Base-by-base conservation (phyloP, 2,329 filamentous ascomycete species). In the Aspergillus thermomutatus region DNA sequence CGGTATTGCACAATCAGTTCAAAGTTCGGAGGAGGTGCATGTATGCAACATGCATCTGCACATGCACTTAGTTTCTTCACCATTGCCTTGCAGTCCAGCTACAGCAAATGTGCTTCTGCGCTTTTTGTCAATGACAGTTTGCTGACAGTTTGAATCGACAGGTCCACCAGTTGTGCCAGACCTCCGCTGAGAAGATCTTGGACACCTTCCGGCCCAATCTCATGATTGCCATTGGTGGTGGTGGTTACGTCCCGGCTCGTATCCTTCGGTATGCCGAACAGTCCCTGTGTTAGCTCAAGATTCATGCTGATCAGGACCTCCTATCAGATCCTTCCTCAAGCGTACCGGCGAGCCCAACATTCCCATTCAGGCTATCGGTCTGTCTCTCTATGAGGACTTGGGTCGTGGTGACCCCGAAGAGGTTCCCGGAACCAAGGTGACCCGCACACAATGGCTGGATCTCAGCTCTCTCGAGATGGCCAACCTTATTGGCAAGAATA, bases 151-250 rank as follows among this genome's bases (percentile, higher is more conserved):
- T 37, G 8, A 31, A 14, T 41, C 56, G 54, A 63, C 70, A 97
- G 92, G 89, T 99, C 71, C 94, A 99, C 86, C 96, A 96, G 79
- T 86, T 97, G 73, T 99, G 94, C 82, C 90, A 97, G 79, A 83
- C 88, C 72, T 87, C 91, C 19, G 94, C 92, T 41, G 83, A 86
- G 62, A 81, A 82, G 67, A 95, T 97, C 74, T 87, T 99, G 68
- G 80, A 87, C 72, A 86, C 90, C 17, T 92, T 96, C 82, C 84
- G 91, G 73, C 94, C 94, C 41, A 91, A 96, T 76, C 89, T 99
- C 67, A 96, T 99, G 84, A 96, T 99, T 76, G 94, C 94, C 73
- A 97, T 97, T 75, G 94, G 94, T 68, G 94, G 94, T 64, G 94
- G 94, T 69, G 94, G 94, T 69, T 99, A 97, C 77, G 92, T 99